Percentiles rank a stretch among this genome's conserved stretches.
Evolutionary conservation across 352 stramenopile species (phyloP).

Genomic region (Phytophthora sp.): DNA sequence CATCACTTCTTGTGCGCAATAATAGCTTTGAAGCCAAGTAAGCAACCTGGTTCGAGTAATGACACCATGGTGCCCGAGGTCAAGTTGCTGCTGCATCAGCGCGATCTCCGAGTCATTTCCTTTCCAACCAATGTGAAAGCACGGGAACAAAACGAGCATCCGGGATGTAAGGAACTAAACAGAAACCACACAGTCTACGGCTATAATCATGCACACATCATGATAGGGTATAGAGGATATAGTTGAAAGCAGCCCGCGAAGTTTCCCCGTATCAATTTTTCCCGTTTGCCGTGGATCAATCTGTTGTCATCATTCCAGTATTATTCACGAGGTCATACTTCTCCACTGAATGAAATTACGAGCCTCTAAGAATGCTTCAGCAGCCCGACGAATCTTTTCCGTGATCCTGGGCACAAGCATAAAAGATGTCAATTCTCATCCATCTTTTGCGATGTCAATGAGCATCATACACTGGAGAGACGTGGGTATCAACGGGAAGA

Average conservation of each 20-base stretch:
- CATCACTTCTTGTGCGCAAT: conserved; percentile 39
- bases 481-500: conserved; percentile 21
- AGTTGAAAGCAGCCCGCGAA: conserved; percentile 52
- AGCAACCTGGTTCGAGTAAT: conserved; percentile 52
- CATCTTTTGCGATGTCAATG: not conserved
- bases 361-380: conserved; percentile 60
- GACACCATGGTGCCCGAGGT: conserved; percentile 45
- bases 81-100: conserved; percentile 63
- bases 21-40: conserved; percentile 49
- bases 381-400: conserved; percentile 62
- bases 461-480: conserved; percentile 30
- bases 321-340: not conserved
- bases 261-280: conserved; percentile 51
- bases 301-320: conserved; percentile 27
- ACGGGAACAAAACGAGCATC: conserved; percentile 9
- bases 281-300: conserved; percentile 48
- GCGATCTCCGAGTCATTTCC: conserved; percentile 44
- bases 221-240: conserved; percentile 51
- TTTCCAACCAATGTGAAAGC: conserved; percentile 54
- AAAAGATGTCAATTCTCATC: not conserved
- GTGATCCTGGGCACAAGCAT: conserved; percentile 34
- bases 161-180: conserved; percentile 37
- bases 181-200: not conserved
- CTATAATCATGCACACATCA: not conserved
- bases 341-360: not conserved